Base-by-base conservation (phyloP, 2,329 filamentous ascomycete genomes). In the Bertia moriformis region DNA sequence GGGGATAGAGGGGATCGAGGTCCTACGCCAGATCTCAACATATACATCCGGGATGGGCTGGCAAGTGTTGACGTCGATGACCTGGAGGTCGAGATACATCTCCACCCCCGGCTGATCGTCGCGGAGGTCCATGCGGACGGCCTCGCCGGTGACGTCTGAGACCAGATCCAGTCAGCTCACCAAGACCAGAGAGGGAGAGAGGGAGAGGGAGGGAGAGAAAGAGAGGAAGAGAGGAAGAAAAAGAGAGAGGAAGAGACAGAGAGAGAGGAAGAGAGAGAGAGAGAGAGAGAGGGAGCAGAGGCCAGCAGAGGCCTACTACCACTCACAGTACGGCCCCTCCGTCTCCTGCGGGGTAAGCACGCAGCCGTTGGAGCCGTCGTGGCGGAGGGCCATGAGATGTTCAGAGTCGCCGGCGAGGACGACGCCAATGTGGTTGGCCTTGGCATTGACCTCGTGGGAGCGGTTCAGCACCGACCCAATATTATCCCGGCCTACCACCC, bases 21-120 rank as follows among this genome's bases (percentile, higher is more conserved):
- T 2, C 4, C 29, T 48, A 42, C 57, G 61, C 69, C 70, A 74
- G 45, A 71, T 63, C 47, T 73, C 68, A n/a, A 72, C 49, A 41
- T 59, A 66, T 10, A 61, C 58, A 38, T 65, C 51, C 2, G 62
- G 56, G 1, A 72, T 59, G 4, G 65, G 62, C 47, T 69, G 54
- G 53, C 70, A 74, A 3, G 68, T 72, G 35, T 62, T 56, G 24
- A 69, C 59, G 43, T 74, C 69, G 39, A 73, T 59, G 40, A 73
- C 57, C 50, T 73, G 69, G 43, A 69, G 60, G 45, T 71, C 67
- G 10, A 72, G 50, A 3, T 60, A 60, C 27, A 72, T 51, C 17
- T 61, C 58, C 18, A 74, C 56, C 37, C 69, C 70, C 5, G 47
- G 43, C 48, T 72, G 58, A 13, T 55, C 53, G 35, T 71, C 66